phyloP scores from a whole-genome alignment of 345 rosid species.

The Euphorbia pulcherrima region DNA sequence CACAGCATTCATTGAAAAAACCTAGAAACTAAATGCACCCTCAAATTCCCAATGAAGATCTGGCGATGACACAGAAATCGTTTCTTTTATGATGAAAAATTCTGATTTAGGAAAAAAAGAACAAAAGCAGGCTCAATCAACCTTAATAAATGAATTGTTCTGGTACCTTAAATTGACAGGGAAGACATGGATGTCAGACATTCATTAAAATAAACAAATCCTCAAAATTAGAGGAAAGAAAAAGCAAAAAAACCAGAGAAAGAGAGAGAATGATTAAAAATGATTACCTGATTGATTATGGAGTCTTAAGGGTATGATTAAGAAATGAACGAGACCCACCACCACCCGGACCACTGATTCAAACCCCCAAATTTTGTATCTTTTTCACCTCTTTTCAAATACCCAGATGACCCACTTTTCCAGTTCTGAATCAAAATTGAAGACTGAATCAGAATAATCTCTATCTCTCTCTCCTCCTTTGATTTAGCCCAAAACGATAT shows the following conservation, averaged over 20 bases:
- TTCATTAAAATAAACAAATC: neutral
- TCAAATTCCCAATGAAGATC: conserved; percentile 30
- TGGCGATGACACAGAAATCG: conserved; percentile 9
- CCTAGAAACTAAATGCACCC: conserved; percentile 11
- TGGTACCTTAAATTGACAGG: conserved; percentile 22
- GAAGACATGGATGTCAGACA: conserved; percentile 14
- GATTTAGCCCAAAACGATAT: conserved; percentile 30
- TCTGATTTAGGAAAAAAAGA: neutral
- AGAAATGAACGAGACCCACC: conserved; percentile 40
- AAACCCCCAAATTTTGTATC: conserved; percentile 6
- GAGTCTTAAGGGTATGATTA: conserved; percentile 40
- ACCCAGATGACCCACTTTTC: conserved; percentile 20
- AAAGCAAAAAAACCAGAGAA: neutral
- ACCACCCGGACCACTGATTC: conserved; percentile 24
- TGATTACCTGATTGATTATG: conserved; percentile 63
- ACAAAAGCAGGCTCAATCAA: neutral
- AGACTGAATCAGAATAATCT: conserved; percentile 1
- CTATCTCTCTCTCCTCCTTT: conserved; percentile 16
- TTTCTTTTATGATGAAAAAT: neutral
- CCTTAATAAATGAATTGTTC: neutral
- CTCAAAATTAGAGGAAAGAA: conserved; percentile 8
- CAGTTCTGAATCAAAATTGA: conserved; percentile 2
- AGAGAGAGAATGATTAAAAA: conserved; percentile 22
- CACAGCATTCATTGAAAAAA: conserved; percentile 24
- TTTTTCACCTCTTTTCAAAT: conserved; percentile 6